phyloP scores from a whole-genome alignment of 169 alveolate genomes.

The Eimeria maxima region DNA sequence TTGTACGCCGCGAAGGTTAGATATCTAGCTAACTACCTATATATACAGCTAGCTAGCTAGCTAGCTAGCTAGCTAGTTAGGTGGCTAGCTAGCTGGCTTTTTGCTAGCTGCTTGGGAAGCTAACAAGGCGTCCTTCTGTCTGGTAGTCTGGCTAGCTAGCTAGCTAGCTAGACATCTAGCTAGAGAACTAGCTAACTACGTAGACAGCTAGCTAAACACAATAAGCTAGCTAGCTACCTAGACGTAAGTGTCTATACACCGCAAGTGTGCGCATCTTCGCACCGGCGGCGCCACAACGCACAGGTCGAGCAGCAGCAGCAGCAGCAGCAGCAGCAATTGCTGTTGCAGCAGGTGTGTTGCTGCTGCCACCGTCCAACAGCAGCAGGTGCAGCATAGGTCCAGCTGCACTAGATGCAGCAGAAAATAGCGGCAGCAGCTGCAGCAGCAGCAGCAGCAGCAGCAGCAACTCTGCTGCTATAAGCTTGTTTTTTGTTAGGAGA shows the following conservation, averaged over 20 bases:
- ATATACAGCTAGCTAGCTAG: background rate
- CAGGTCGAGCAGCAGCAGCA: background rate
- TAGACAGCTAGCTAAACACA: too few relatives aligned
- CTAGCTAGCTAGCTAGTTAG: background rate
- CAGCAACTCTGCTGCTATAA: background rate
- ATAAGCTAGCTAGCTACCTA: too few relatives aligned
- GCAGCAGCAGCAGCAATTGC: conserved; percentile 3
- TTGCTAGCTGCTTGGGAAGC: background rate
- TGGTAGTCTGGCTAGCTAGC: background rate
- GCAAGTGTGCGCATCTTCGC: background rate
- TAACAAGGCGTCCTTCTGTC: background rate
- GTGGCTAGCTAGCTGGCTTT: background rate
- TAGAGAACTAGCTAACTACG: background rate
- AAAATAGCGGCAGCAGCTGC: too few relatives aligned
- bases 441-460: conserved; percentile 18
- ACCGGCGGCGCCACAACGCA: background rate
- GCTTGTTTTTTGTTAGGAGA: background rate
- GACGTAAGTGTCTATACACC: background rate
- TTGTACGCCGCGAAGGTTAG: conserved; percentile 36
- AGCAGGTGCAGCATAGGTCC: too few relatives aligned
- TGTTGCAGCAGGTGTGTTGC: background rate
- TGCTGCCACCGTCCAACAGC: background rate
- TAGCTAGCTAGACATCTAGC: background rate
- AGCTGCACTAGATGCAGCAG: too few relatives aligned
- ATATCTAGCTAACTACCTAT: background rate